These are phyloP conservation scores for Diaporthe vaccinii DNA, from an alignment of 2,329 filamentous ascomycete genomes.

Conservation along the genomic window DNA sequence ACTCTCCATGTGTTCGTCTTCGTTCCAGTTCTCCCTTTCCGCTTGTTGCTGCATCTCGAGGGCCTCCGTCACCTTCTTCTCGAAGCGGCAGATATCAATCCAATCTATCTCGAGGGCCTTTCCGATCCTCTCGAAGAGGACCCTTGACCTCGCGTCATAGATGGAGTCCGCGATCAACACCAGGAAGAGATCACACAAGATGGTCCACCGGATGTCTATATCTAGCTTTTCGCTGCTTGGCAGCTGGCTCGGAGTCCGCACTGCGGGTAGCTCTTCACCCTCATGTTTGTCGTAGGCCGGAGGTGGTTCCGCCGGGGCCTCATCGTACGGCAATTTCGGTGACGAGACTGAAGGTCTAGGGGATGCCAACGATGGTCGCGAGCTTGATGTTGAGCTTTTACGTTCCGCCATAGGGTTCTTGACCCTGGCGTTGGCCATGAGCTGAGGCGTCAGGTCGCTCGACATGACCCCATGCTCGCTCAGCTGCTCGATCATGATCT, in stretches of 20 bases:
- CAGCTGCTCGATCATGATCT: slow-evolving; percentile 99
- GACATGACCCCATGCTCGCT: slow-evolving; percentile 92
- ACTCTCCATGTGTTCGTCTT: slow-evolving; percentile 91
- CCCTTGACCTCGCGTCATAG: slow-evolving; percentile 90
- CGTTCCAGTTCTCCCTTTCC: slow-evolving; percentile 97
- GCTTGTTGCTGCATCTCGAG: slow-evolving; percentile 97
- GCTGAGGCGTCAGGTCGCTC: slow-evolving; percentile 82
- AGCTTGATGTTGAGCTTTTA: slow-evolving; percentile 38
- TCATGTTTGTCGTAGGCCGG: slow-evolving; percentile 74
- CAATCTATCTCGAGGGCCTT: slow-evolving; percentile 84
- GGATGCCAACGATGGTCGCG: slow-evolving; percentile 33
- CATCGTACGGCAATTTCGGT: slow-evolving; percentile 52
- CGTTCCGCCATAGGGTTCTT: slow-evolving; percentile 87
- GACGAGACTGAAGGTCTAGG: slow-evolving; percentile 41
- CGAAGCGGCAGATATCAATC: slow-evolving; percentile 95
- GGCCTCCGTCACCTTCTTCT: slow-evolving; percentile 96
- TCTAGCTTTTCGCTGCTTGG: slow-evolving; percentile 87
- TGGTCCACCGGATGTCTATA: slow-evolving; percentile 96
- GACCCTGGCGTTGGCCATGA: slow-evolving; percentile 93
- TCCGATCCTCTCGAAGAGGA: slow-evolving; percentile 86
- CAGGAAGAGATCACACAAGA: slow-evolving; percentile 94
- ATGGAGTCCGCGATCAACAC: slow-evolving; percentile 95
- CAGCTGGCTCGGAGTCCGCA: slow-evolving; percentile 86
- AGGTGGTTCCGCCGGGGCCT: slow-evolving; percentile 64
- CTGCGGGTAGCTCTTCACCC: slow-evolving; percentile 80